phyloP scores from a whole-genome alignment of 345 rosid species.

The Euphorbia tirucalli region DNA sequence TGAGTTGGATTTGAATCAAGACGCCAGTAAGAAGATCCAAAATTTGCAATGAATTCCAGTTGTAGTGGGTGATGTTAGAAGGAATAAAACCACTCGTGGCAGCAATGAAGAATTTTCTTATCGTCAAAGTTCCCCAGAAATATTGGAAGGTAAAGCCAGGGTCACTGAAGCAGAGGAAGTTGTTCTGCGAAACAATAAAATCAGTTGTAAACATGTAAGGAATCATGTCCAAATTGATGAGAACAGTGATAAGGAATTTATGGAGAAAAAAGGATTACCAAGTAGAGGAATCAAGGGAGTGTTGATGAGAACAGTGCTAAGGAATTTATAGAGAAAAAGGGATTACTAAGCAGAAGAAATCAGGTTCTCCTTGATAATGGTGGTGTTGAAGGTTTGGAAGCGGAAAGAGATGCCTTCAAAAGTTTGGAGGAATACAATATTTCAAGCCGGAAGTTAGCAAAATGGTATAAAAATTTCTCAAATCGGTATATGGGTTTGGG shows the following conservation, averaged over 20 bases:
- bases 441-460: too few species aligned
- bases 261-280: too few species aligned
- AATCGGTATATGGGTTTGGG: too few species aligned
- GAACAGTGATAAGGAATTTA: too few species aligned
- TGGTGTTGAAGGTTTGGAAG: conserved; percentile 33
- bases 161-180: conserved; percentile 21
- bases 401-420: conserved; percentile 72
- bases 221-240: too few species aligned
- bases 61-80: neutral
- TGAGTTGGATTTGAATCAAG: neutral
- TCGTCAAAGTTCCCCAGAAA: conserved; percentile 24
- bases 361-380: conserved; percentile 25
- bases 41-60: conserved; percentile 4
- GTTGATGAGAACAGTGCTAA: conserved; percentile 21
- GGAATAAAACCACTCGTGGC: neutral
- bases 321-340: conserved; percentile 20
- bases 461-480: too few species aligned
- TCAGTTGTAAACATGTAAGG: conserved; percentile 11
- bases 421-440: conserved; percentile 45
- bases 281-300: conserved; percentile 12
- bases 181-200: conserved; percentile 18
- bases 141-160: conserved; percentile 20
- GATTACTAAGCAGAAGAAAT: conserved; percentile 27
- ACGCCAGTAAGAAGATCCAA: conserved; percentile 6
- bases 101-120: conserved; percentile 16